Evolutionary conservation across 169 alveolate species (phyloP), one percentile per base, ranked within the genome.

Genomic region (Eimeria sp.): DNA sequence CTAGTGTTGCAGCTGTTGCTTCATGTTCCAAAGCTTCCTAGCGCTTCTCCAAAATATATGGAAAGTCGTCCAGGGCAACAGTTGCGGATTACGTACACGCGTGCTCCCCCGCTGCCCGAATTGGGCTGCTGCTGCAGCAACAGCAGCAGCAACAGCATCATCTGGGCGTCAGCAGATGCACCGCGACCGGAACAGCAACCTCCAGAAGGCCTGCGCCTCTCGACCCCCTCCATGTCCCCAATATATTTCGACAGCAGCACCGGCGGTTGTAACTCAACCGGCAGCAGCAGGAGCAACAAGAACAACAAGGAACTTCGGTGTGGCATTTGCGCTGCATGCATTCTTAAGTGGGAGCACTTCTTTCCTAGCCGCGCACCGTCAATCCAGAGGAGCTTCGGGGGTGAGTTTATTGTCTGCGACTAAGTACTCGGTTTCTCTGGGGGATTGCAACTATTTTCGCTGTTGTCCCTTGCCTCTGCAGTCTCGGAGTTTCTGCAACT

Each of bases 261-360:
- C 76, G 14, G 45, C 72, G 72, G 72, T 6, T 61, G n/a, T 14
- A 54, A 11, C 61, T 11, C 20, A 54, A 11, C 20, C 61, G 16
- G 61, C 45, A 22, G 25, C 89, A 80, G 34, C 40, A 20, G 30
- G 30, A 20, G 63, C 89, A 16, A 4, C 57, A 57, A 58, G 20
- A 25, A 47, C 91, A 14, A 57, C 30, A 27, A 51, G 27, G 91
- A 83, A 30, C 91, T 83, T 18, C 91, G 91, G 57, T 83, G 91
- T 40, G 91, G 91, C 58, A 83, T 40, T 6, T 83, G 91, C 75
- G 91, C 91, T 30, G 91, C 91, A 54, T 83, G 91, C 76, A 30
- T 27, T 18, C 91, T 83, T 30, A 75, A 30, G 30, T 83, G 91
- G 91, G 91, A 83, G 75, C 13, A 57, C 30, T 43, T 83, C 34